A percentile compares a stretch with the other conserved stretches of the same genome.
phyloP scores from a whole-genome alignment of 169 alveolate species.

The Perkinsus olseni region DNA sequence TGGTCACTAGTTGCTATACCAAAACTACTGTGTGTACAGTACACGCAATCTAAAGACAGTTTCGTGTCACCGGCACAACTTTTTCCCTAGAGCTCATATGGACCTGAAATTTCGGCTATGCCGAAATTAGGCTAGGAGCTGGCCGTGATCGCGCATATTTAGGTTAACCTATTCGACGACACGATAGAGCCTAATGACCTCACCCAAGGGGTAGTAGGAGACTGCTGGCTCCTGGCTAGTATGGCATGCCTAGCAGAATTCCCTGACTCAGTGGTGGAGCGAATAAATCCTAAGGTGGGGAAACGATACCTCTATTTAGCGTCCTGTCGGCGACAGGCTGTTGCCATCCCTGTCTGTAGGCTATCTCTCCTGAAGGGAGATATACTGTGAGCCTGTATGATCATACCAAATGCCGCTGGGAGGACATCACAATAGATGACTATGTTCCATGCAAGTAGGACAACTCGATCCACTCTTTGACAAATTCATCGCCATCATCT shows the following conservation, averaged over 20 bases:
- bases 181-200: constrained; percentile 4
- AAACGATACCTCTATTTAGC: background rate
- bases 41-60: no score
- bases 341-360: no score
- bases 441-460: background rate
- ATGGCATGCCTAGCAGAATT: constrained; percentile 8
- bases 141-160: no score
- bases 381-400: constrained; percentile 8
- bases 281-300: background rate
- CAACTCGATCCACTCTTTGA: background rate
- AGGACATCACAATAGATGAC: constrained; percentile 7
- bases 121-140: background rate
- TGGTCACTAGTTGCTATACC: no score
- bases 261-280: constrained; percentile 4
- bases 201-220: constrained; percentile 13
- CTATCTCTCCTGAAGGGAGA: background rate
- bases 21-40: no score
- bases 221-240: constrained; percentile 13
- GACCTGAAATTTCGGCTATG: no score
- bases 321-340: no score
- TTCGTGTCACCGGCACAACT: no score
- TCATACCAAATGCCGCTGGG: background rate
- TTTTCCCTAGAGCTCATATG: no score
- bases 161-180: background rate
- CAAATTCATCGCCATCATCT: background rate